Base-by-base conservation (phyloP, 176 grass and related monocot genomes). In the Triticum turgidum region DNA sequence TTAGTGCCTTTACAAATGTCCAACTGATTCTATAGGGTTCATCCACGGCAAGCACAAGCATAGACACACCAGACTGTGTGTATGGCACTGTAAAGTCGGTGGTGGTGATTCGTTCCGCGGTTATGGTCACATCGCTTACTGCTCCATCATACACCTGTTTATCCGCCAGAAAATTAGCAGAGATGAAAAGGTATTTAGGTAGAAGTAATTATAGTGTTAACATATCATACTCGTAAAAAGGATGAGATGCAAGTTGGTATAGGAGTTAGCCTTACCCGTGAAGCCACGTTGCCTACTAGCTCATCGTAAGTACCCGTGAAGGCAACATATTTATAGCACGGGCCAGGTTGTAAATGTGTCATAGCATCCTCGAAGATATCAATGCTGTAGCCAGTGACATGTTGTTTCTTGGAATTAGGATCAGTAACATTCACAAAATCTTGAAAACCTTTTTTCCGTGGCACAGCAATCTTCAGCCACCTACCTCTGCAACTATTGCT, bases 391-490 rank as follows among this genome's bases (percentile, higher is more conserved):
- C 68, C 68, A 11, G 67, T 70, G 67, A 21, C 17, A 70, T 38
- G 2, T 21, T 39, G 1, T 7, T 34, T 68, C 14, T 34, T 8
- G 20, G 90, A 86, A 27, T 68, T 61, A 61, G 85, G 49, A 41
- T 83, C 22, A 12, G 56, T 54, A 22, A 97, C 84, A 41, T 69
- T 78, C 21, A 94, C 86, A 65, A 97, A 94, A 74, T 65, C 61
- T 13, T 44, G n/a, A 66, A 94, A 92, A 1, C 88, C 94, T 6
- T 25, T 0, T 58, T 83, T 94, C 3, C 22, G 41, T 14, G 94
- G 94, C 27, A 97, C 92, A 0, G 33, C 94, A 13, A 97, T 90
- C 37, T 9, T 74, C 5, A 94, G 61, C 69, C 61, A 83, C 62
- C 52, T 69, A 21, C 67, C 8, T 21, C 2, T 5, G 17, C 67